Conservation (phyloP, 805 yeast genomes). For the Barnettozyma botsteinii region DNA sequence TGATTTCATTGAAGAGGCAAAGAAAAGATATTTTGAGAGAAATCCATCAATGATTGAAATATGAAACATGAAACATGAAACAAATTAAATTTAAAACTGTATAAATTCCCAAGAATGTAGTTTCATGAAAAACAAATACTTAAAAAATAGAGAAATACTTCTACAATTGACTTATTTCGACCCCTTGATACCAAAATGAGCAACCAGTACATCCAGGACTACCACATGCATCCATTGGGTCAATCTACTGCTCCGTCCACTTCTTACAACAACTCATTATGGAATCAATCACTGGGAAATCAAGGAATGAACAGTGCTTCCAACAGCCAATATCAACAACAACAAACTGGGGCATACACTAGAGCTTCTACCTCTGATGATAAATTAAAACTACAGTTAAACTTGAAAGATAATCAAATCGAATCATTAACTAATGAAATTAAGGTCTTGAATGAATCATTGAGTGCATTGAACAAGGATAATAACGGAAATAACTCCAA, state of each 20-base stretch:
- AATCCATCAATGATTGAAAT: too few species aligned
- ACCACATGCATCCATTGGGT: conserved; percentile 7
- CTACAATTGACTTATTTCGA: too few species aligned
- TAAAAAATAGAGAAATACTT: too few species aligned
- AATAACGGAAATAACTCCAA: not conserved
- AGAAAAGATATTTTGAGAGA: conserved; percentile 15
- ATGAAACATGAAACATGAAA: too few species aligned
- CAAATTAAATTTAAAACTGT: too few species aligned
- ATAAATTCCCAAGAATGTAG: too few species aligned
- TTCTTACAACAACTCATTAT: conserved; percentile 5
- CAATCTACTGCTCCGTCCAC: conserved; percentile 9
- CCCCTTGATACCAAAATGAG: conserved; percentile 1
- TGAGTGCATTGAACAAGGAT: not conserved
- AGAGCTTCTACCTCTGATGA: too few species aligned
- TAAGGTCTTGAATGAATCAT: conserved; percentile 30
- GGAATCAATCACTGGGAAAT: conserved; percentile 3
- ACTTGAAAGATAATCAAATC: conserved; percentile 48
- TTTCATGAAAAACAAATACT: too few species aligned
- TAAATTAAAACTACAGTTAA: conserved; percentile 43
- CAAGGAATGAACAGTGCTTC: not conserved
- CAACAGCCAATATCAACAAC: not conserved
- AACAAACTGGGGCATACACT: not conserved
- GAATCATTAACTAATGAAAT: conserved; percentile 41
- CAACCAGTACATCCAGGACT: conserved; percentile 5
- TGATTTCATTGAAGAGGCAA: conserved; percentile 13